Conservation (phyloP, 768 basidiomycete species). For the Cystobasidium ongulense region DNA sequence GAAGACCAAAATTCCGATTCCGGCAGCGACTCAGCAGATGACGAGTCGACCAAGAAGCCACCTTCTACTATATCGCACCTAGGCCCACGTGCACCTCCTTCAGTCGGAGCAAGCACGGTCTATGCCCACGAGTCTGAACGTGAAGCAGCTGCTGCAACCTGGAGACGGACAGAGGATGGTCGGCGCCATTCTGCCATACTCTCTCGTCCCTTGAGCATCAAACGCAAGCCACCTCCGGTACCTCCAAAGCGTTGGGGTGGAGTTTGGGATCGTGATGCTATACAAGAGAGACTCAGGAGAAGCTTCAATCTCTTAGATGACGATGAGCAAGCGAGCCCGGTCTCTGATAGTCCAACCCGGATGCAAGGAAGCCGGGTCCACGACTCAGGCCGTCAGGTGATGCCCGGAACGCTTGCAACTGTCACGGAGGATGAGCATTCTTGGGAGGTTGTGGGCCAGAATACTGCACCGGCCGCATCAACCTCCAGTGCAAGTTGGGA, state of each 20-base stretch:
- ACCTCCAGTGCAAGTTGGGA: not conserved
- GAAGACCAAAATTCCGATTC: not conserved
- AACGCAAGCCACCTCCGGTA: constrained; percentile 33
- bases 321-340: not conserved
- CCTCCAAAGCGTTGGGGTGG: constrained; percentile 31
- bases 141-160: constrained; percentile 22
- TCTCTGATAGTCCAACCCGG: too few relatives aligned
- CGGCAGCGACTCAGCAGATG: constrained; percentile 27
- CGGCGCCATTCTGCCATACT: constrained; percentile 27
- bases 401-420: not conserved
- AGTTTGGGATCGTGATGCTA: constrained; percentile 15
- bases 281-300: constrained; percentile 1
- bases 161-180: constrained; percentile 26
- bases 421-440: not conserved
- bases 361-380: not conserved
- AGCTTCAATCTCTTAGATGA: not conserved
- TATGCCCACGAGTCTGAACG: not conserved
- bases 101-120: not conserved
- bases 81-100: not conserved
- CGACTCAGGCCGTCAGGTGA: not conserved
- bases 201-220: constrained; percentile 25
- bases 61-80: constrained; percentile 5
- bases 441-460: not conserved
- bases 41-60: constrained; percentile 12
- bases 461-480: not conserved